Conservation (phyloP, 1,284 basidiomycete species). For the Malassezia furfur region DNA sequence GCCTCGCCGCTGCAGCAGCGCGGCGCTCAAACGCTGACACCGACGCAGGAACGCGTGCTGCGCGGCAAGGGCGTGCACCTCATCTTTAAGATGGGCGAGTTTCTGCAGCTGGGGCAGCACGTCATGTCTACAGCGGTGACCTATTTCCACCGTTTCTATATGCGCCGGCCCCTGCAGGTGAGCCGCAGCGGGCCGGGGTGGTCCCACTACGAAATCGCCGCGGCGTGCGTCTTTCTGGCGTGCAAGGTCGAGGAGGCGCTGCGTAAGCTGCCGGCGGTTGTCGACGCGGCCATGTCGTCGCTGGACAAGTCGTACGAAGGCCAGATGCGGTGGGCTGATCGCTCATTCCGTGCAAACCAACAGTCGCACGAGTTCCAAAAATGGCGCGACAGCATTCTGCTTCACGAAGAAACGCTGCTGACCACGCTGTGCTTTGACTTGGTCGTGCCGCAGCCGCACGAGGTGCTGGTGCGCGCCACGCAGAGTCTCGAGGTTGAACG, state of each 20-base stretch:
- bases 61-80: slow-evolving; percentile 33
- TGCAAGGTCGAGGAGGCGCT: slow-evolving; percentile 84
- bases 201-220: slow-evolving; percentile 60
- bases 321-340: slow-evolving; percentile 33
- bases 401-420: slow-evolving; percentile 70
- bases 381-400: slow-evolving; percentile 64
- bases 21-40: slow-evolving; percentile 10
- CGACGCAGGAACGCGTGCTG: slow-evolving; percentile 27
- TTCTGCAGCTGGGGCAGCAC: slow-evolving; percentile 34
- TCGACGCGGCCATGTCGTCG: slow-evolving; percentile 65
- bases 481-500: slow-evolving; percentile 25
- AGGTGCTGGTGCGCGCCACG: slow-evolving; percentile 33
- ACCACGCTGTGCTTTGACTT: slow-evolving; percentile 88
- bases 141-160: slow-evolving; percentile 88
- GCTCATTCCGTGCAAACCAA: slow-evolving; percentile 25
- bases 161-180: slow-evolving; percentile 60
- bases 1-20: not conserved
- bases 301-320: slow-evolving; percentile 54
- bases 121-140: slow-evolving; percentile 57
- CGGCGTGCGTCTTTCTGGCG: slow-evolving; percentile 78
- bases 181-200: slow-evolving; percentile 58
- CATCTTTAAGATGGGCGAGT: slow-evolving; percentile 41
- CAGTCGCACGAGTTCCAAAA: slow-evolving; percentile 44
- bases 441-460: slow-evolving; percentile 68
- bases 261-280: slow-evolving; percentile 72